Evolutionary conservation across 768 basidiomycete genomes (phyloP).

Genomic region (Leccinum barrowsii): DNA sequence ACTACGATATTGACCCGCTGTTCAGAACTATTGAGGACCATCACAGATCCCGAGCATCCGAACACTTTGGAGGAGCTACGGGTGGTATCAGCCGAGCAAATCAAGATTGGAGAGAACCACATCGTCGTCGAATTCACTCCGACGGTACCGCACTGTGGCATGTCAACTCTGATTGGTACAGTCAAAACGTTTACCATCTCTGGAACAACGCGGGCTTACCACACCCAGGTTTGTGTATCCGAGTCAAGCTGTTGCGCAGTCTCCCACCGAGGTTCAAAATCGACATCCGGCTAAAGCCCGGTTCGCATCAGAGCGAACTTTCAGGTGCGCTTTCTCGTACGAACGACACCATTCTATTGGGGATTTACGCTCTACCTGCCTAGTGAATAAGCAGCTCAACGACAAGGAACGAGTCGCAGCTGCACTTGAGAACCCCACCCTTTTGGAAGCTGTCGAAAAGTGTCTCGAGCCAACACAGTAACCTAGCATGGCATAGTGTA

Average conservation of each 20-base stretch:
- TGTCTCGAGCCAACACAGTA: constrained; percentile 46
- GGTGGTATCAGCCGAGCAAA: constrained; percentile 89
- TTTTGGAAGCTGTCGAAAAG: constrained; percentile 85
- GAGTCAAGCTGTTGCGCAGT: constrained; percentile 84
- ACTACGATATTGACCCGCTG: background rate
- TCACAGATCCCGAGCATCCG: constrained; percentile 94
- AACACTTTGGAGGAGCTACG: constrained; percentile 91
- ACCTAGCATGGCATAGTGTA: constrained; percentile 2
- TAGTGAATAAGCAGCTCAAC: constrained; percentile 98
- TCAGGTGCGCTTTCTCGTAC: constrained; percentile 52
- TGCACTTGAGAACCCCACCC: constrained; percentile 86
- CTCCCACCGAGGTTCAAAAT: constrained; percentile 93
- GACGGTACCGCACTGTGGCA: constrained; percentile 95
- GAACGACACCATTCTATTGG: background rate
- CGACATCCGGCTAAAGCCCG: constrained; percentile 88
- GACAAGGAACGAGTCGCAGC: constrained; percentile 99
- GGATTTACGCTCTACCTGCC: background rate
- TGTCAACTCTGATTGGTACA: constrained; percentile 92
- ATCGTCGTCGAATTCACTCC: constrained; percentile 93
- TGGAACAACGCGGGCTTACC: background rate
- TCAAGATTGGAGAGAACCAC: constrained; percentile 57
- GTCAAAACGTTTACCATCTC: background rate
- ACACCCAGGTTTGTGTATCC: constrained; percentile 78
- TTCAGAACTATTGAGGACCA: constrained; percentile 84
- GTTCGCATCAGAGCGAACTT: constrained; percentile 93